Percentiles rank a stretch among this genome's conserved stretches.
Conservation (phyloP, 139 green algal genomes). For the Dunaliella sp. region DNA sequence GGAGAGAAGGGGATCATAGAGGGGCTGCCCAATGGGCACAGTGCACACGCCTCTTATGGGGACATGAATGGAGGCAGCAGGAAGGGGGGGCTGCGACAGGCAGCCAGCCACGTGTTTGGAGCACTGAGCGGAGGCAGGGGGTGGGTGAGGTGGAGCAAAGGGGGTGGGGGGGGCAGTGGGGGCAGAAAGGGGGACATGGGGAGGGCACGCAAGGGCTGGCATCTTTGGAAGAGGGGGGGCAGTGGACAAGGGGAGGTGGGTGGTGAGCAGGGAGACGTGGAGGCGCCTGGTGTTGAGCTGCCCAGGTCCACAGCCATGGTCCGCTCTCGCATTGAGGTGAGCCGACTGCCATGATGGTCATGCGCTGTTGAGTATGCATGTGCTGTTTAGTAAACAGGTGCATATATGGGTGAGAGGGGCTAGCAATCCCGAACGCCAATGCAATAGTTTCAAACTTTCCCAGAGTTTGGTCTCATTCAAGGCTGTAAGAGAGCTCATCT, state of each 20-base stretch:
- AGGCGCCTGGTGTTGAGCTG: slow-evolving; percentile 10
- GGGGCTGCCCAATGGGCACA: not conserved
- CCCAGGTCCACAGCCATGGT: slow-evolving; percentile 42
- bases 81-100: not conserved
- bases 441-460: too few species aligned
- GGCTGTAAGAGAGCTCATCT: too few species aligned
- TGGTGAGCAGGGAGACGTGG: not conserved
- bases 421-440: too few species aligned
- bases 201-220: not conserved
- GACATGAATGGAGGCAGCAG: not conserved
- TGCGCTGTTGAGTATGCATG: too few species aligned
- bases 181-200: not conserved
- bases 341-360: too few species aligned
- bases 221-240: not conserved
- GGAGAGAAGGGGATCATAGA: not conserved
- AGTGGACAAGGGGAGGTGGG: not conserved
- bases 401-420: too few species aligned
- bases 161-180: not conserved
- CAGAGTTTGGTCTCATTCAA: too few species aligned
- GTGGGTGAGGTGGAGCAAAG: too few species aligned
- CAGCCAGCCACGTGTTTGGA: not conserved
- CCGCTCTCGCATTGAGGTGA: slow-evolving; percentile 69
- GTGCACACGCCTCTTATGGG: not conserved
- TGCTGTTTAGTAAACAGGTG: too few species aligned
- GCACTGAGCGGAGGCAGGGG: not conserved